Percentiles rank a stretch among this genome's conserved stretches.
These are phyloP conservation scores for Barnettozyma vustinii DNA, from an alignment of 805 yeast genomes.

Conservation along the genomic window DNA sequence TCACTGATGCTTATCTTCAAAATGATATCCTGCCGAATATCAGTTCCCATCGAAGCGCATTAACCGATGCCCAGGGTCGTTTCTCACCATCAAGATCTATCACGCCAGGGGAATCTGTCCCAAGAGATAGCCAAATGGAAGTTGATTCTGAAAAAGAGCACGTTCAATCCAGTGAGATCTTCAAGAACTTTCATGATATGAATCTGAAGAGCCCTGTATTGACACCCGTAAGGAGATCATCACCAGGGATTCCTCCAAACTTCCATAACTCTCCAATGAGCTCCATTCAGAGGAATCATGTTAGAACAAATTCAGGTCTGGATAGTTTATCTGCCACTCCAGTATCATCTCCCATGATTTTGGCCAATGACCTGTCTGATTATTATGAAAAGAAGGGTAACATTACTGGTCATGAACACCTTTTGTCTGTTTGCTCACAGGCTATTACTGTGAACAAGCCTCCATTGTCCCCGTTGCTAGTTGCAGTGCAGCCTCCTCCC, in stretches of 20 bases:
- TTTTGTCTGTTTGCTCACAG: slow-evolving; percentile 18
- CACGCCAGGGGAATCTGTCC: slow-evolving; percentile 39
- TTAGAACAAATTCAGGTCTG: slow-evolving; percentile 15
- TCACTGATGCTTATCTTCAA: slow-evolving; percentile 36
- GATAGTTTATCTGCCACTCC: slow-evolving; percentile 37
- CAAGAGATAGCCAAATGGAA: slow-evolving; percentile 12
- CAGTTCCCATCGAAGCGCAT: slow-evolving; percentile 5
- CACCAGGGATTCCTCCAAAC: slow-evolving; percentile 19
- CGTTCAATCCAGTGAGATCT: slow-evolving; percentile 6
- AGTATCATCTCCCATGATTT: slow-evolving; percentile 50
- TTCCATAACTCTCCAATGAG: slow-evolving; percentile 47
- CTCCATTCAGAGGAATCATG: slow-evolving; percentile 49
- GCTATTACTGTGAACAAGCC: slow-evolving; percentile 34
- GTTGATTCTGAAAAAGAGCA: slow-evolving; percentile 3
- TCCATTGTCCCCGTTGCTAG: slow-evolving; percentile 75
- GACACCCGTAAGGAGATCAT: slow-evolving; percentile 27
- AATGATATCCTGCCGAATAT: slow-evolving; percentile 35
- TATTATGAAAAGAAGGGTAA: slow-evolving; percentile 24
- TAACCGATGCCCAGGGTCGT: slow-evolving; percentile 14
- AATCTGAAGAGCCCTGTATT: slow-evolving; percentile 26
- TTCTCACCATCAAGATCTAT: slow-evolving; percentile 32
- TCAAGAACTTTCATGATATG: slow-evolving; percentile 21
- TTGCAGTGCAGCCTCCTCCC: slow-evolving; percentile 50
- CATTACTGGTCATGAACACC: slow-evolving; percentile 20
- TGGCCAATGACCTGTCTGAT: slow-evolving; percentile 38